Conservation (phyloP, 2,329 filamentous ascomycete genomes). For the Grosmannia penicillata region DNA sequence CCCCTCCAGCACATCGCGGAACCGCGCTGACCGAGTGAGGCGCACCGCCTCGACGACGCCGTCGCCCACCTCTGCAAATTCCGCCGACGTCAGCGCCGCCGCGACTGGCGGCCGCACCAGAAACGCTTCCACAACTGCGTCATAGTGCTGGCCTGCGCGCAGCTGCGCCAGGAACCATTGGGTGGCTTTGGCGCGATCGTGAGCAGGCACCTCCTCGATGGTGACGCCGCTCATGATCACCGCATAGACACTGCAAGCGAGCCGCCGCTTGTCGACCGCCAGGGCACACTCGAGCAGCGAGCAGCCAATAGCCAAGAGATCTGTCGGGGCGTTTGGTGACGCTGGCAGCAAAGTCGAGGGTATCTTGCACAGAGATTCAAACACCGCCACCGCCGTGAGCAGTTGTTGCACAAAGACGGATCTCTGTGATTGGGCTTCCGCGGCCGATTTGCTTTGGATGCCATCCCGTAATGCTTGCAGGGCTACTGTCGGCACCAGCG, state of each 20-base stretch:
- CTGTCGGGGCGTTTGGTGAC: too few relatives aligned
- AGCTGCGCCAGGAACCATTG: slow-evolving; percentile 19
- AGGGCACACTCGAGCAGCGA: slow-evolving; percentile 17
- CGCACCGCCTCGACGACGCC: slow-evolving; percentile 19
- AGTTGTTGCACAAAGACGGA: slow-evolving; percentile 1
- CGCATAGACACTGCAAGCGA: slow-evolving; percentile 17
- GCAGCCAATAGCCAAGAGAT: slow-evolving; percentile 12
- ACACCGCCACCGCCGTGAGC: slow-evolving; percentile 3
- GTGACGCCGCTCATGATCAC: slow-evolving; percentile 16
- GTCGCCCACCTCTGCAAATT: slow-evolving; percentile 16
- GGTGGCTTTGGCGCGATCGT: too few relatives aligned
- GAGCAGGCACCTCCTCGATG: too few relatives aligned
- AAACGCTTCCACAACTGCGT: slow-evolving; percentile 19
- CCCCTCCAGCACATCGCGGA: slow-evolving; percentile 15
- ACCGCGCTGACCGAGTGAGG: slow-evolving; percentile 13
- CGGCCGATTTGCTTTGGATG: background rate
- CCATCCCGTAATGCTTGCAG: background rate
- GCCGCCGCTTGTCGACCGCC: slow-evolving; percentile 8
- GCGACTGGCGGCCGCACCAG: slow-evolving; percentile 15
- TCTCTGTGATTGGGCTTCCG: background rate
- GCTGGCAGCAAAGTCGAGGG: too few relatives aligned
- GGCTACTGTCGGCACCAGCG: slow-evolving; percentile 5
- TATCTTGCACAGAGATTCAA: too few relatives aligned
- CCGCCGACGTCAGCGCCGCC: slow-evolving; percentile 3
- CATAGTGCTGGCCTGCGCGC: slow-evolving; percentile 11